Percentiles rank a stretch among this genome's conserved stretches.
Conservation (phyloP, 257 asterid species). For the Solanum stenotomum region DNA sequence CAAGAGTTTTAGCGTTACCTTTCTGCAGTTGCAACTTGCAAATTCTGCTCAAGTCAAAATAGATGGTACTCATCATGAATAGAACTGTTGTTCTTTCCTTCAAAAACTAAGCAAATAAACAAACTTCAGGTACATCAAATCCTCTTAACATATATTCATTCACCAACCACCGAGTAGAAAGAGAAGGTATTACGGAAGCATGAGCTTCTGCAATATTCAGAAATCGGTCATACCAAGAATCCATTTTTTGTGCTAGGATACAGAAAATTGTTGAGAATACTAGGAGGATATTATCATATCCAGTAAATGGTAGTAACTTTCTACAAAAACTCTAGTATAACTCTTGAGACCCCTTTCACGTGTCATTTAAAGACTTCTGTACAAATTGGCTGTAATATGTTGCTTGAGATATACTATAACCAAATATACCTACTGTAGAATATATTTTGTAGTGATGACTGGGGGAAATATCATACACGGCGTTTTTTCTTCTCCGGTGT, state of each 20-base stretch:
- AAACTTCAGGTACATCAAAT: background rate
- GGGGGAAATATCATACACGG: conserved; percentile 15
- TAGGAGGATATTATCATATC: background rate
- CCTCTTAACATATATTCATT: background rate
- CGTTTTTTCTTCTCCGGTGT: conserved; percentile 82
- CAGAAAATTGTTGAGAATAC: background rate
- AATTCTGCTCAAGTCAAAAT: background rate
- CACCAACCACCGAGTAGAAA: background rate
- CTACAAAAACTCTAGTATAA: background rate
- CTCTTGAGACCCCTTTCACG: background rate
- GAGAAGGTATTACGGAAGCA: background rate
- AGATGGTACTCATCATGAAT: background rate
- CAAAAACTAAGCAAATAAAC: background rate
- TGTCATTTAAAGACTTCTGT: background rate
- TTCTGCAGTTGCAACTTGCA: background rate
- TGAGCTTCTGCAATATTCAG: background rate
- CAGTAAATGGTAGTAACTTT: background rate
- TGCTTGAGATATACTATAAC: background rate
- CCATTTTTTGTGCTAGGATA: background rate
- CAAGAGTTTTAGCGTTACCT: background rate
- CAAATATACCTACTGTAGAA: background rate
- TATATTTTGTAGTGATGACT: background rate
- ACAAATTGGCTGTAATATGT: background rate
- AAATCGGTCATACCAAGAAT: background rate
- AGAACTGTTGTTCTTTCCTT: background rate